Percentiles rank a stretch among this genome's conserved stretches.
Evolutionary conservation across 2,329 filamentous ascomycete genomes (phyloP).

Genomic region (Fusarium setosum): DNA sequence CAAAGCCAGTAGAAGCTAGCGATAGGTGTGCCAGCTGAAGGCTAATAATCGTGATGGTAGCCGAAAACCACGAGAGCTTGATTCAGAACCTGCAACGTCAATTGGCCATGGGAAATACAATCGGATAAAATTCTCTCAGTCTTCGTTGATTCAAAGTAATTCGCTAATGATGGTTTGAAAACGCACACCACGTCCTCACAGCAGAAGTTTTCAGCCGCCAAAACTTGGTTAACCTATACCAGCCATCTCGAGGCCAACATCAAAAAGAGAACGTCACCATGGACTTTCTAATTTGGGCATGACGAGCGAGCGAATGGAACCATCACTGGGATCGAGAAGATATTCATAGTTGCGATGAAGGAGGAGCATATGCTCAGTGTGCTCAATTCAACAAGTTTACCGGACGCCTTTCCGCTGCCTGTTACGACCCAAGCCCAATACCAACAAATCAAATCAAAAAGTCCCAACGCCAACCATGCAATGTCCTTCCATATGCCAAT

Average conservation of each 20-base stretch:
- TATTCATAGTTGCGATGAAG: not conserved
- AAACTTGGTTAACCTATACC: not conserved
- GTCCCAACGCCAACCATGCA: constrained; percentile 37
- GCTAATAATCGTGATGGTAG: not conserved
- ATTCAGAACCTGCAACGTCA: no score
- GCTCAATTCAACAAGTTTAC: not conserved
- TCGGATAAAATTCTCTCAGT: no score
- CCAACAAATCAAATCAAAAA: not conserved
- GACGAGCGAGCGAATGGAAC: no score
- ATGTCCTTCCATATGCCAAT: not conserved
- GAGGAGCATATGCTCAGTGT: not conserved
- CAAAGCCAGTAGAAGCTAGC: not conserved
- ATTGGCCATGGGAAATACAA: no score
- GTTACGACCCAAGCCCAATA: not conserved
- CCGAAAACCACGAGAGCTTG: not conserved
- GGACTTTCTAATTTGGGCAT: no score
- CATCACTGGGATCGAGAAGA: no score
- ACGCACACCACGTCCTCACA: not conserved
- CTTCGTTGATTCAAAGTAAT: not conserved
- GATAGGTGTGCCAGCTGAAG: not conserved
- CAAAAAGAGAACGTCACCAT: no score
- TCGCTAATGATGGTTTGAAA: not conserved
- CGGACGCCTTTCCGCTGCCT: constrained; percentile 11
- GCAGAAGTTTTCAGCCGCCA: not conserved
- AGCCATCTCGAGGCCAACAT: no score